Evolutionary conservation across 2,329 filamentous ascomycete genomes (phyloP).

Genomic region (Phaeosphaeriaceae sp.): DNA sequence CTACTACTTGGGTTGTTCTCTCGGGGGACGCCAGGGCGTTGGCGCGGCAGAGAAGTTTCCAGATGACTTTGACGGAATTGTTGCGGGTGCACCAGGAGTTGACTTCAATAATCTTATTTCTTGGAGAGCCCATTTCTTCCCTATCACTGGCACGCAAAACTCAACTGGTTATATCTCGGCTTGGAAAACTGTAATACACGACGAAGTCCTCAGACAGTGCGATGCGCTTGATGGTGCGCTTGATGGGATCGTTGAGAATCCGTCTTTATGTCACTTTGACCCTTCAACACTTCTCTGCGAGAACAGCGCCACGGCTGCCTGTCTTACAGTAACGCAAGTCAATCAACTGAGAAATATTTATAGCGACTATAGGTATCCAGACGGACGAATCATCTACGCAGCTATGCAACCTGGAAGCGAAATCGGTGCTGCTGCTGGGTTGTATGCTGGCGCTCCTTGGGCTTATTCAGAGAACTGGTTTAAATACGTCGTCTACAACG

Average conservation of each 20-base stretch:
- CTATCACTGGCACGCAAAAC: conserved; percentile 28
- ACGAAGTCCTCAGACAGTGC: conserved; percentile 57
- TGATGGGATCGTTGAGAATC: conserved; percentile 58
- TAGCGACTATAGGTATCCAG: conserved; percentile 48
- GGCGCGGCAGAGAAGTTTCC: conserved; percentile 38
- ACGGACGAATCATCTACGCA: conserved; percentile 56
- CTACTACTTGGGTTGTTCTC: conserved; percentile 46
- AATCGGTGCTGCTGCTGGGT: conserved; percentile 43
- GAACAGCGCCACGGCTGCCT: conserved; percentile 39
- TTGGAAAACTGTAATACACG: conserved; percentile 47
- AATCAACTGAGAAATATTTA: conserved; percentile 53
- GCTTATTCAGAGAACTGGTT: conserved; percentile 53
- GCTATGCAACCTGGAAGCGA: conserved; percentile 57
- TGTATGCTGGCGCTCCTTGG: conserved; percentile 49
- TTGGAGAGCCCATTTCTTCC: conserved; percentile 41
- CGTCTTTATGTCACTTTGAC: conserved; percentile 45
- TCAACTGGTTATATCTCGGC: conserved; percentile 31
- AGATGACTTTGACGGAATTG: conserved; percentile 43
- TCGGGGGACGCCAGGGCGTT: conserved; percentile 43
- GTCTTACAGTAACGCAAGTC: conserved; percentile 53
- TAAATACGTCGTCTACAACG: conserved; percentile 52
- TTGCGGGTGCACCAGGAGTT: conserved; percentile 40
- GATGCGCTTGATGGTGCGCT: conserved; percentile 56
- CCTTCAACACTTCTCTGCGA: conserved; percentile 49
- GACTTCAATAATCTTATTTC: conserved; percentile 39